Conservation (phyloP, 192 early-diverging fungal species). For the Gonapodya sp. region DNA sequence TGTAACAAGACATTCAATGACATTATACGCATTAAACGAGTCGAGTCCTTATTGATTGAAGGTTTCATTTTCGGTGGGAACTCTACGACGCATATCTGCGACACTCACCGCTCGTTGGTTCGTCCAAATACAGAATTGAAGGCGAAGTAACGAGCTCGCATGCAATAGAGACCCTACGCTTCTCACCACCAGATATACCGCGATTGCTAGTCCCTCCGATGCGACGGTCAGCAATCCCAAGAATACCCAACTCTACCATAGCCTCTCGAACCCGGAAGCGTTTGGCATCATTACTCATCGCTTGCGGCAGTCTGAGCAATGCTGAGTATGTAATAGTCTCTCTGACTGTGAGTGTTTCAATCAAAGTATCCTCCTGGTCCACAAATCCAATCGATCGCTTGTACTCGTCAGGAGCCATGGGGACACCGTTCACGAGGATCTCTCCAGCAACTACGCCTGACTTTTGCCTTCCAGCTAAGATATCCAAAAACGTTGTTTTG, state of each 20-base stretch:
- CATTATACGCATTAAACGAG: conserved; percentile 88
- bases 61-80: neutral
- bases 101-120: conserved; percentile 33
- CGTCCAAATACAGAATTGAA: conserved; percentile 76
- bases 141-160: conserved; percentile 87
- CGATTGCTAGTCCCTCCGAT: conserved; percentile 65
- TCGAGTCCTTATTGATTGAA: conserved; percentile 52
- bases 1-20: conserved; percentile 76
- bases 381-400: conserved; percentile 51
- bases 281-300: conserved; percentile 47
- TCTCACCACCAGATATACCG: conserved; percentile 87
- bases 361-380: conserved; percentile 84
- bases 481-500: conserved; percentile 85
- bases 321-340: conserved; percentile 88
- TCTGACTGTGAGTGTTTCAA: conserved; percentile 77
- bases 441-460: conserved; percentile 58
- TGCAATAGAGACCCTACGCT: conserved; percentile 85
- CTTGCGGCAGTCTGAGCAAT: conserved; percentile 62
- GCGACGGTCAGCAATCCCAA: conserved; percentile 65
- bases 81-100: neutral
- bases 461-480: conserved; percentile 70
- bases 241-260: conserved; percentile 78
- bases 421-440: conserved; percentile 68
- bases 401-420: conserved; percentile 53
- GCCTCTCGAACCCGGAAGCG: conserved; percentile 62